A percentile compares a stretch with the other conserved stretches of the same genome.
Conservation (phyloP, 1,284 basidiomycete genomes). For the Phellopilus nigrolimitatus region DNA sequence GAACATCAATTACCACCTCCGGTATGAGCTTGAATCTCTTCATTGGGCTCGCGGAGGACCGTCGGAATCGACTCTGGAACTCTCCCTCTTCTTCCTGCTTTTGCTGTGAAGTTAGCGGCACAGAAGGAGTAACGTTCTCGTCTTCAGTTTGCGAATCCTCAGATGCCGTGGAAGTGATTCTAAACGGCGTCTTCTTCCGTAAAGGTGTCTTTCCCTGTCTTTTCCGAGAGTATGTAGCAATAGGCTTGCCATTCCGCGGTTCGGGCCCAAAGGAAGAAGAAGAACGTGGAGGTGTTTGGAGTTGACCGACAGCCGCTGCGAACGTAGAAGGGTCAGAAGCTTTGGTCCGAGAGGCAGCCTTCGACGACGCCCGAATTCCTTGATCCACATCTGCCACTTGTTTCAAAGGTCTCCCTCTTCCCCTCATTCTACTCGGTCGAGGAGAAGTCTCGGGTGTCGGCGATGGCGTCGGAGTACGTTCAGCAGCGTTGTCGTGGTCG, state of each 20-base stretch:
- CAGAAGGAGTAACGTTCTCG: not conserved
- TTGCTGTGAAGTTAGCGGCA: not conserved
- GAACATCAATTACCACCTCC: constrained; percentile 10
- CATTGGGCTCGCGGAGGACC: not conserved
- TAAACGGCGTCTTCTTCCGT: constrained; percentile 1
- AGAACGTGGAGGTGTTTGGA: constrained; percentile 28
- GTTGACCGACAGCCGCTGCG: constrained; percentile 16
- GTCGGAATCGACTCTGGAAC: not conserved
- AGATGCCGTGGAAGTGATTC: constrained; percentile 5
- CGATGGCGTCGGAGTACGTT: not conserved
- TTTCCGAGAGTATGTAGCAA: constrained; percentile 12
- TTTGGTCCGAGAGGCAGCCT: not conserved
- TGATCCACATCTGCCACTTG: not conserved
- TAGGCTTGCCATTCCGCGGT: constrained; percentile 15
- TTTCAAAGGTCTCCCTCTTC: not conserved
- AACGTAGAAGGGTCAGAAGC: not conserved
- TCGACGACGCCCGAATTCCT: not conserved
- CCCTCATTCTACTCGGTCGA: not conserved
- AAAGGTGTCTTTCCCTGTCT: not conserved
- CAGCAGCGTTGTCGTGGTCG: constrained; percentile 19
- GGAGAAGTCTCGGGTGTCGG: not conserved
- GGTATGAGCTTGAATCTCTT: constrained; percentile 5
- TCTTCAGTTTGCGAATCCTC: constrained; percentile 2
- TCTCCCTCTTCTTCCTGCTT: not conserved
- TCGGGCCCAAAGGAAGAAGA: constrained; percentile 25